Evolutionary conservation across 2,329 filamentous ascomycete genomes (phyloP).

Genomic region (Pyrenophora seminiperda): DNA sequence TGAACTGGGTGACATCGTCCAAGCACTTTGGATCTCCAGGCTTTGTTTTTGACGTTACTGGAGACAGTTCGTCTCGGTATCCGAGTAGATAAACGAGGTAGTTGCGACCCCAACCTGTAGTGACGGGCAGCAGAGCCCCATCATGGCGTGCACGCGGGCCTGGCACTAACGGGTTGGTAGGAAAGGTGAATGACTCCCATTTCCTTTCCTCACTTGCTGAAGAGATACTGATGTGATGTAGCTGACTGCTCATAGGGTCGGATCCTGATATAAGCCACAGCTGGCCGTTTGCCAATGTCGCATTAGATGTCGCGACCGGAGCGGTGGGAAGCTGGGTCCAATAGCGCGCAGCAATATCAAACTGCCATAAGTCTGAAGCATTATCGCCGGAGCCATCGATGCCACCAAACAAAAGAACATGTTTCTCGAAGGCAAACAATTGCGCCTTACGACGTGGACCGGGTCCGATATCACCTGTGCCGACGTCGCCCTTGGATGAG

Average conservation of each 20-base stretch:
- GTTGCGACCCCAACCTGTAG: conserved; percentile 52
- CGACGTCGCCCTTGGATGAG: conserved; percentile 20
- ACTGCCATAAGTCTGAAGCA: conserved; percentile 37
- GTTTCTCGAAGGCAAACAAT: conserved; percentile 28
- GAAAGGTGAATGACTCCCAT: conserved; percentile 51
- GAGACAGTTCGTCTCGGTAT: conserved; percentile 16
- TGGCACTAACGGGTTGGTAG: conserved; percentile 51
- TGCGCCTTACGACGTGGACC: conserved; percentile 28
- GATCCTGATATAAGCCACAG: conserved; percentile 49
- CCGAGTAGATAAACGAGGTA: conserved; percentile 54
- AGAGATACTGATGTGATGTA: conserved; percentile 35
- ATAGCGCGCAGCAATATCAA: conserved; percentile 25
- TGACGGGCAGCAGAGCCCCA: conserved; percentile 49
- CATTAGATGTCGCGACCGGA: conserved; percentile 41
- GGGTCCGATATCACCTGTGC: conserved; percentile 17
- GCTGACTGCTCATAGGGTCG: conserved; percentile 38
- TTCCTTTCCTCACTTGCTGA: conserved; percentile 25
- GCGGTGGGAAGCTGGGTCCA: conserved; percentile 36
- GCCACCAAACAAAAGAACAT: conserved; percentile 37
- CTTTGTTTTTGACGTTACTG: background rate
- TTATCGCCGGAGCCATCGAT: conserved; percentile 27
- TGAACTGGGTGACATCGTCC: conserved; percentile 39
- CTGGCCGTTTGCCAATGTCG: conserved; percentile 44
- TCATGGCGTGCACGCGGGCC: conserved; percentile 49
- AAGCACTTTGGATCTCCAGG: conserved; percentile 15